Evolutionary conservation across 495 filamentous ascomycete species (phyloP).

Genomic region (Sporormia fimetaria): DNA sequence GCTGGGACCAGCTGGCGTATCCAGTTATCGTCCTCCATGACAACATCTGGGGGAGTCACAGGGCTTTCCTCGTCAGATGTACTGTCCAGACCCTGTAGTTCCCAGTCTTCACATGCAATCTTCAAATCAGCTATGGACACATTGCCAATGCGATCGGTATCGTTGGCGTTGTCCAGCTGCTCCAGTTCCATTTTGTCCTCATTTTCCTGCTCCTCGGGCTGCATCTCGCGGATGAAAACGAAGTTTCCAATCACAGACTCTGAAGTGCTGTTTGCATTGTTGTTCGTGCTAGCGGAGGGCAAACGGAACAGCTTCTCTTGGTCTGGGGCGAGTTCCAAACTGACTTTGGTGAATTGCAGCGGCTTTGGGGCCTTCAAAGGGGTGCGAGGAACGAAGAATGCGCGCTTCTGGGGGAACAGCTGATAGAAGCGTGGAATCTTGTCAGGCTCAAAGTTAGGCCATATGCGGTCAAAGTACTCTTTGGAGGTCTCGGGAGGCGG

Average conservation of each 20-base stretch:
- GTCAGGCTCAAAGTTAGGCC: slow-evolving; percentile 57
- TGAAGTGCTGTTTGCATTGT: slow-evolving; percentile 38
- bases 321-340: slow-evolving; percentile 69
- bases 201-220: slow-evolving; percentile 37
- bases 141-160: slow-evolving; percentile 55
- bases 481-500: slow-evolving; percentile 52
- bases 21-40: slow-evolving; percentile 6
- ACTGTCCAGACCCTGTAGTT: slow-evolving; percentile 12
- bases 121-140: slow-evolving; percentile 63
- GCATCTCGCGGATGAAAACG: slow-evolving; percentile 44
- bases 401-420: slow-evolving; percentile 62
- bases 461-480: slow-evolving; percentile 57
- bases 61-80: slow-evolving; percentile 12
- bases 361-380: slow-evolving; percentile 66
- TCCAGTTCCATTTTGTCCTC: slow-evolving; percentile 45
- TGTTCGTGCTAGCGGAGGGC: slow-evolving; percentile 37
- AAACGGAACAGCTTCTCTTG: slow-evolving; percentile 70
- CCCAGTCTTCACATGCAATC: slow-evolving; percentile 77
- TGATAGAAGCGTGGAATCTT: slow-evolving; percentile 57
- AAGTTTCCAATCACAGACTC: slow-evolving; percentile 49
- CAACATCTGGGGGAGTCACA: slow-evolving; percentile 9
- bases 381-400: slow-evolving; percentile 55
- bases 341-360: slow-evolving; percentile 74
- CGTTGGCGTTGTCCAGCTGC: slow-evolving; percentile 38
- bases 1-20: slow-evolving; percentile 4